Conservation (phyloP, 805 yeast genomes). For the Wickerhamiella alocasiicola region DNA sequence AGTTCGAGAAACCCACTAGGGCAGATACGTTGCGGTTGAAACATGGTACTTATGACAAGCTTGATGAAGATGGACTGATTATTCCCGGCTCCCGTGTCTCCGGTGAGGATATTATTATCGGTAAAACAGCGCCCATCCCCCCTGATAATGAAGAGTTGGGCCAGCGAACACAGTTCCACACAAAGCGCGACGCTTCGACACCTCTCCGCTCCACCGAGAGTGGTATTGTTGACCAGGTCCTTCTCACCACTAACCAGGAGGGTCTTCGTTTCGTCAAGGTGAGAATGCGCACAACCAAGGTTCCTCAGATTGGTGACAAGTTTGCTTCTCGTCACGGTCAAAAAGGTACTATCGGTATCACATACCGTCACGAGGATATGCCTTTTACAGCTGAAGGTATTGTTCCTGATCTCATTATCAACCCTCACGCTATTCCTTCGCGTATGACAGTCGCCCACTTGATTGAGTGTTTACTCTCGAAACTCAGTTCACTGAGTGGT, state of each 20-base stretch:
- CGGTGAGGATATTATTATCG: conserved; percentile 97
- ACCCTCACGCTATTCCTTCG: conserved; percentile 99
- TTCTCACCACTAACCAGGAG: conserved; percentile 94
- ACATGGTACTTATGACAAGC: conserved; percentile 95
- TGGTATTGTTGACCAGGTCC: conserved; percentile 97
- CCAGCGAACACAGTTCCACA: conserved; percentile 95
- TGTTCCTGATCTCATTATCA: conserved; percentile 93
- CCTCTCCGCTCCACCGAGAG: conserved; percentile 93
- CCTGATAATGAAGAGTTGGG: conserved; percentile 98
- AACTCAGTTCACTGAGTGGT: conserved; percentile 90
- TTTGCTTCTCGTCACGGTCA: conserved; percentile 99
- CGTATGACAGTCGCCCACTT: conserved; percentile 99
- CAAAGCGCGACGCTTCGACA: conserved; percentile 97
- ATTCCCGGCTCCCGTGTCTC: conserved; percentile 98
- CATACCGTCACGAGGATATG: conserved; percentile 97
- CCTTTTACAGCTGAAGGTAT: conserved; percentile 92
- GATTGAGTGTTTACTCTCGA: conserved; percentile 92
- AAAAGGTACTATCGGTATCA: conserved; percentile 99
- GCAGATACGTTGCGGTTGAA: conserved; percentile 89
- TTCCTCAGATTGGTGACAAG: conserved; percentile 98
- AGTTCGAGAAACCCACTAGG: conserved; percentile 93
- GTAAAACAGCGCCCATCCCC: conserved; percentile 98
- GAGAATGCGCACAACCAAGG: conserved; percentile 96
- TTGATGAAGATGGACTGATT: conserved; percentile 95
- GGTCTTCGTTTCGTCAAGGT: conserved; percentile 96